Percentiles rank a stretch among this genome's conserved stretches.
phyloP scores from a whole-genome alignment of 1,139 yeast genomes.

The Saccharomyces hybrid region DNA sequence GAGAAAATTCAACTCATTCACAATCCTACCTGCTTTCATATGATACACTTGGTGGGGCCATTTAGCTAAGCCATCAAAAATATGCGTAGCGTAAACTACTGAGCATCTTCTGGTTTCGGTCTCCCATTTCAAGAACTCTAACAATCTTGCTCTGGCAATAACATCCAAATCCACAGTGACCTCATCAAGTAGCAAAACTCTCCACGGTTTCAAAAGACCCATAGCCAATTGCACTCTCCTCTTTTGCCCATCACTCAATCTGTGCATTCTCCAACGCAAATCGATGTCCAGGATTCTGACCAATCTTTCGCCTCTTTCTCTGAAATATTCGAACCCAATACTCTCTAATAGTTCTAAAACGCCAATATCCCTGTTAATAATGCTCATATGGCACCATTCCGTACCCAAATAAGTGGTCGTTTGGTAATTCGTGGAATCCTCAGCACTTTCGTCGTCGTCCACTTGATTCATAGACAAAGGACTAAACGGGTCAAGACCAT shows the following conservation, averaged over 20 bases:
- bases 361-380: constrained; percentile 84
- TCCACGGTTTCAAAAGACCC: constrained; percentile 93
- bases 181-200: constrained; percentile 74
- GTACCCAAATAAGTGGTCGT: constrained; percentile 91
- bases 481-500: constrained; percentile 81
- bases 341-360: constrained; percentile 71
- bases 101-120: constrained; percentile 60
- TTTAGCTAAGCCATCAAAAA: constrained; percentile 82
- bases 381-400: constrained; percentile 93
- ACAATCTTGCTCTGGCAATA: constrained; percentile 68
- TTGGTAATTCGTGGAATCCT: constrained; percentile 31
- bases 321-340: constrained; percentile 70
- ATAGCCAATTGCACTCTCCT: constrained; percentile 87
- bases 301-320: constrained; percentile 69
- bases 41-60: constrained; percentile 91
- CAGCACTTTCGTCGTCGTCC: constrained; percentile 23
- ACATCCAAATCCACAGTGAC: constrained; percentile 96
- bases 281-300: constrained; percentile 77
- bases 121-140: constrained; percentile 63
- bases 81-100: constrained; percentile 89
- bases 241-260: constrained; percentile 89
- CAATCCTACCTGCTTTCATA: constrained; percentile 56
- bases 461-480: constrained; percentile 24
- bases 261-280: constrained; percentile 85
- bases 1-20: constrained; percentile 29